phyloP scores from a whole-genome alignment of 805 yeast genomes.

The Millerozyma miso region DNA sequence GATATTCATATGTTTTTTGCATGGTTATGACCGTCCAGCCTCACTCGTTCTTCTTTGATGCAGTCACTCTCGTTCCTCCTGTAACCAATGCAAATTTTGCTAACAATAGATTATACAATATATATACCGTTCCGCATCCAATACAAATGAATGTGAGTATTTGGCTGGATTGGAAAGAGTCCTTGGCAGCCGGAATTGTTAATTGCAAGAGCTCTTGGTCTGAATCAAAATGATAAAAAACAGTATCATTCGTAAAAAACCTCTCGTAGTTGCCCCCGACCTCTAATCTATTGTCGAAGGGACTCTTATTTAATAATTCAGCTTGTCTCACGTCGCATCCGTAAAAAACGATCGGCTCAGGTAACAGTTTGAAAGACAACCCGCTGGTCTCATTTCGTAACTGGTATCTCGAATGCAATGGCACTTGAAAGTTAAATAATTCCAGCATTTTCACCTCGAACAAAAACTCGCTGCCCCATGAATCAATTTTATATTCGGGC shows the following conservation, averaged over 20 bases:
- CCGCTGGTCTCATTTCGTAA: slow-evolving; percentile 16
- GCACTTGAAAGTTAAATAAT: slow-evolving; percentile 16
- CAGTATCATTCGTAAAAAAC: slow-evolving; percentile 37
- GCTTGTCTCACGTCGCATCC: slow-evolving; percentile 33
- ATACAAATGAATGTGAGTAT: slow-evolving; percentile 4
- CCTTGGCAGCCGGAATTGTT: neutral
- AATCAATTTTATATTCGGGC: slow-evolving; percentile 32
- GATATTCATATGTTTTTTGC: too few relatives aligned
- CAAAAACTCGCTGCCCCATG: slow-evolving; percentile 40
- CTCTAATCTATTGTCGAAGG: slow-evolving; percentile 27
- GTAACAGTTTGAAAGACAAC: slow-evolving; percentile 12
- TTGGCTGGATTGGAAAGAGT: neutral
- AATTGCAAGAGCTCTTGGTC: neutral
- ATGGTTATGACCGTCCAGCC: too few relatives aligned
- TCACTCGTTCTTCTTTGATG: neutral
- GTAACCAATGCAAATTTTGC: neutral
- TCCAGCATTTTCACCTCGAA: slow-evolving; percentile 18
- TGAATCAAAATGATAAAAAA: slow-evolving; percentile 28
- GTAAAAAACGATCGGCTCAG: slow-evolving; percentile 27
- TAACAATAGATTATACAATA: slow-evolving; percentile 5
- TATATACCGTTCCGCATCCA: slow-evolving; percentile 3
- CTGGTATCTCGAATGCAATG: slow-evolving; percentile 39
- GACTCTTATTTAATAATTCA: slow-evolving; percentile 27
- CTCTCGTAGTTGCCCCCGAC: slow-evolving; percentile 33
- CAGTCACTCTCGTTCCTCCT: neutral